Conservation (phyloP, 2,329 filamentous ascomycete genomes). For the Pseudogymnoascus pannorum region DNA sequence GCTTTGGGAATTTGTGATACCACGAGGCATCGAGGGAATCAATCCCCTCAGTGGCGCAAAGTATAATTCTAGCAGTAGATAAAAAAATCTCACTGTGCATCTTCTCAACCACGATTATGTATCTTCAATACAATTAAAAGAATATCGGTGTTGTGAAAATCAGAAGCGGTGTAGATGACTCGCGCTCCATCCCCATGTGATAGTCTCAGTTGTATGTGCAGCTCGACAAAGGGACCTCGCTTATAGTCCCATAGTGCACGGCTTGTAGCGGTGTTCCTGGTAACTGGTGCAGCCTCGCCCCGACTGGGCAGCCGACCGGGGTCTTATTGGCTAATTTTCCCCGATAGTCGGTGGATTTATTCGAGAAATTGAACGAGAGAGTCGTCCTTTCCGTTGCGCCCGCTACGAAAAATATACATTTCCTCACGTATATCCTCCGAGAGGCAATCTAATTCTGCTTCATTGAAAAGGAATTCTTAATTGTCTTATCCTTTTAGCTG, state of each 20-base stretch:
- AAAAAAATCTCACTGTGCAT: neutral
- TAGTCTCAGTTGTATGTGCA: neutral
- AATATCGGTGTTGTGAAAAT: neutral
- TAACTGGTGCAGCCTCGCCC: conserved; percentile 4
- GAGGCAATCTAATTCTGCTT: neutral
- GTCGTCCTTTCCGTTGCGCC: neutral
- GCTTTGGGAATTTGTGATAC: conserved; percentile 7
- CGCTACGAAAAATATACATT: neutral
- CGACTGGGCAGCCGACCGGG: neutral
- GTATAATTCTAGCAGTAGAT: conserved; percentile 7
- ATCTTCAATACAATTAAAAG: neutral
- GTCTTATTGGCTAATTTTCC: neutral
- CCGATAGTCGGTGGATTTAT: conserved; percentile 7
- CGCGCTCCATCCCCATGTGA: neutral
- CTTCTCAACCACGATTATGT: neutral
- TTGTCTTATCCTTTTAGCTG: conserved; percentile 8
- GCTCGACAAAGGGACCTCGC: conserved; percentile 3
- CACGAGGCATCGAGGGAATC: conserved; percentile 1
- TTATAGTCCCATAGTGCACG: neutral
- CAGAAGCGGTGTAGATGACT: neutral
- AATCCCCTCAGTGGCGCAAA: neutral
- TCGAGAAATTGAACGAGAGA: conserved; percentile 7
- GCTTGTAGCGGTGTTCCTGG: conserved; percentile 1
- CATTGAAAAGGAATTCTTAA: neutral
- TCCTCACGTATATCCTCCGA: neutral